Evolutionary conservation across 2,329 filamentous ascomycete genomes (phyloP), one percentile per base, ranked within the genome.

Genomic region (Ciborinia camelliae): DNA sequence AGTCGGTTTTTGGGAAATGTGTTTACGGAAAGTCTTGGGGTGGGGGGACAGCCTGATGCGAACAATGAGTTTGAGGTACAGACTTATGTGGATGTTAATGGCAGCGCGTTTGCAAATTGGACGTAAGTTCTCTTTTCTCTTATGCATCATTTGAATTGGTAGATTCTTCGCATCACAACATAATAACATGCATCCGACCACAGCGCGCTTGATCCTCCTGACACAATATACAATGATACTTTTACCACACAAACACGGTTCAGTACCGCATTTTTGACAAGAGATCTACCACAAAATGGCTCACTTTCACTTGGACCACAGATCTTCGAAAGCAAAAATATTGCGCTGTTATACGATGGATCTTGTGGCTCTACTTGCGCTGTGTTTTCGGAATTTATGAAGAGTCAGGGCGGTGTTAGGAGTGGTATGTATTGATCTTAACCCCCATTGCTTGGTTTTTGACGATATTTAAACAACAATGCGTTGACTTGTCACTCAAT

Each of bases 331-430:
- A 65, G 68, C 84, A 61, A 80, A 80, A 6, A 52, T 35, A 37
- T 45, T 52, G 26, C 61, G 20, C 20, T 23, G 63, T n/a, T 71
- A 12, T 71, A 71, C 51, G 83, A 87, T 69, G 85, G 85, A 23
- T 77, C 77, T 65, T 88, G 86, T 73, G 80, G 78, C 12, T 87
- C 84, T 0, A 84, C 86, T 15, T 88, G 86, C 73, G 80, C 84
- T 43, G 77, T 84, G 45, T 84, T 87, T 71, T 78, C 79, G 23
- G 80, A 85, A 51, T 77, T 86, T n/a, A 80, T 88, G 77, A 78
- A 79, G 18, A 76, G 77, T 53, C 68, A 71, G 66, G 78, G 78
- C 53, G 81, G 81, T 37, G 81, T 88, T 4, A 82, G 81, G 20
- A 54, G 52, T 54, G n/a, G 52, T 59, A 35, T 59, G 55, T 59